Evolutionary conservation across 768 basidiomycete genomes (phyloP).

Genomic region (Vishniacozyma victoriae): DNA sequence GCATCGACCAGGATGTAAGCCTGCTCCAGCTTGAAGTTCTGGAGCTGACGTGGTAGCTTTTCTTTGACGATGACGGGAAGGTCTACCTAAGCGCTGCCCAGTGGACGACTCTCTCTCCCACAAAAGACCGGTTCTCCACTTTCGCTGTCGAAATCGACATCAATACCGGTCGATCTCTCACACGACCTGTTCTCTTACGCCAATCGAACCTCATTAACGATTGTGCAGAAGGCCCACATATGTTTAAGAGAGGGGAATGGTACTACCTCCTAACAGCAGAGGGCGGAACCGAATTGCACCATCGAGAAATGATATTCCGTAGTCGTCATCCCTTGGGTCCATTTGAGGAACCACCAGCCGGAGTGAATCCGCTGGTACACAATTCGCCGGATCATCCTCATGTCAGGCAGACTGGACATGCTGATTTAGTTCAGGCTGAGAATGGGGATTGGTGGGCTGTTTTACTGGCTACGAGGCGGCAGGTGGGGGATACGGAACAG

Average conservation of each 20-base stretch:
- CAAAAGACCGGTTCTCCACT: not conserved
- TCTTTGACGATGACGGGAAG: slow-evolving; percentile 10
- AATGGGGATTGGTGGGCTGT: slow-evolving; percentile 45
- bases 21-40: not conserved
- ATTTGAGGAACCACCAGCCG: slow-evolving; percentile 18
- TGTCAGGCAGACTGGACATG: slow-evolving; percentile 50
- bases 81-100: slow-evolving; percentile 7
- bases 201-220: not conserved
- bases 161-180: not conserved
- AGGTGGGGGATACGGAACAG: slow-evolving; percentile 11
- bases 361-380: slow-evolving; percentile 23
- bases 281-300: slow-evolving; percentile 35
- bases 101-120: not conserved
- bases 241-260: slow-evolving; percentile 25
- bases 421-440: slow-evolving; percentile 47
- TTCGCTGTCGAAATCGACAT: not conserved
- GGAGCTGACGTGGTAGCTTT: not conserved
- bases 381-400: slow-evolving; percentile 31
- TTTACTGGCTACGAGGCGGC: slow-evolving; percentile 25
- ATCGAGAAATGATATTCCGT: slow-evolving; percentile 40
- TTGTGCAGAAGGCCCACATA: slow-evolving; percentile 37
- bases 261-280: slow-evolving; percentile 50
- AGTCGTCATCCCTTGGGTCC: slow-evolving; percentile 40
- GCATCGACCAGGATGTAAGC: slow-evolving; percentile 21
- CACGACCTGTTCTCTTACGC: not conserved